These are phyloP conservation scores for Puccinia horiana DNA, from an alignment of 1,284 basidiomycete species.

Conservation along the genomic window DNA sequence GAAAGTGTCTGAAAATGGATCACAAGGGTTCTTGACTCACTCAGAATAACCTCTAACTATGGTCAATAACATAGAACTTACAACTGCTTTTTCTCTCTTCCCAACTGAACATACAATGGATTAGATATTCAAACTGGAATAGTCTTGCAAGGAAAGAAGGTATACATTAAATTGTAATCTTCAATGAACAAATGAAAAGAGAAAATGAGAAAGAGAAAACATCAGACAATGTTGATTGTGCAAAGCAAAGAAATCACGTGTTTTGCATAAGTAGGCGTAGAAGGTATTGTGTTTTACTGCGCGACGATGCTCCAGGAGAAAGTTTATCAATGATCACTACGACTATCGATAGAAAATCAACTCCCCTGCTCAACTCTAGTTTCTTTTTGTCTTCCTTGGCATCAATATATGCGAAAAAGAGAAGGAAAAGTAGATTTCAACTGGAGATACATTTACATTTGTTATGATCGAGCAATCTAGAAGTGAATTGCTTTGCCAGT, in stretches of 20 bases:
- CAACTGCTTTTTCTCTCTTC: no score
- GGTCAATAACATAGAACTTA: no score
- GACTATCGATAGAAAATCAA: neutral
- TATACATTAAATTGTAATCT: neutral
- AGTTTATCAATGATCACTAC: neutral
- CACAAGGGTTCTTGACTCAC: no score
- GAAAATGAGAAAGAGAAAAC: neutral
- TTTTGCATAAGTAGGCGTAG: neutral
- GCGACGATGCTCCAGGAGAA: neutral
- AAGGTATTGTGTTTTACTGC: neutral
- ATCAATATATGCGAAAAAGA: neutral
- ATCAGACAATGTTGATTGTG: neutral
- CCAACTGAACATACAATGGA: no score
- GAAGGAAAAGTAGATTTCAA: neutral
- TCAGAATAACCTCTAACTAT: no score
- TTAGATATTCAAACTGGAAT: no score
- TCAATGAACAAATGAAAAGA: neutral
- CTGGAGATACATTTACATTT: neutral
- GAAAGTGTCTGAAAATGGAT: no score
- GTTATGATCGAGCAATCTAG: neutral
- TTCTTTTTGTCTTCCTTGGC: neutral
- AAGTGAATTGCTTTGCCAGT: conserved; percentile 45
- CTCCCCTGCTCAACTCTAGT: neutral
- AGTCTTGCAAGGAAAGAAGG: neutral
- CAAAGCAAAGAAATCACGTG: neutral